Conservation (phyloP, 2,329 filamentous ascomycete species). For the Epichloe hybrida region DNA sequence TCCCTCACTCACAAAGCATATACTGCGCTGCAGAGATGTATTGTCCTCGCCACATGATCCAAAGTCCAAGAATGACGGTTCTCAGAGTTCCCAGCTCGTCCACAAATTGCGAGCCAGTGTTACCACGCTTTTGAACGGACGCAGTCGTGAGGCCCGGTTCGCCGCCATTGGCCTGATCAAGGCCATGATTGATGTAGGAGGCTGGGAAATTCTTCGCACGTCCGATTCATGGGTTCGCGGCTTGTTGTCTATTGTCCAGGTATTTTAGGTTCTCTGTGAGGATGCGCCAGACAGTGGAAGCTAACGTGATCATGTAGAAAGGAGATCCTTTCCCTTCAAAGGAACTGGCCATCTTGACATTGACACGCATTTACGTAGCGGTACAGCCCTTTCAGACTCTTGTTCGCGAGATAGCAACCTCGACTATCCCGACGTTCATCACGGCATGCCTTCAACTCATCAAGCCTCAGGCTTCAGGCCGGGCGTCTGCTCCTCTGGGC, state of each 20-base stretch:
- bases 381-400: conserved; percentile 74
- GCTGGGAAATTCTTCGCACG: conserved; percentile 66
- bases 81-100: conserved; percentile 55
- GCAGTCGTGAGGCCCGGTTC: conserved; percentile 61
- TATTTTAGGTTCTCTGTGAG: conserved; percentile 19
- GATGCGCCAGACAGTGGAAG: not conserved
- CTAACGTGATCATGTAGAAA: conserved; percentile 39
- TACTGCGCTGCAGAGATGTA: conserved; percentile 42
- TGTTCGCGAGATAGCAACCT: conserved; percentile 76
- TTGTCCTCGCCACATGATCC: conserved; percentile 51
- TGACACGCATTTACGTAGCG: conserved; percentile 73
- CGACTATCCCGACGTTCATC: conserved; percentile 62
- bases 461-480: conserved; percentile 26
- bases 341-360: conserved; percentile 59
- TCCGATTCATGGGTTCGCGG: conserved; percentile 63
- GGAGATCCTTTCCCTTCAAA: conserved; percentile 63
- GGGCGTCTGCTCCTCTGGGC: conserved; percentile 22
- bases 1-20: conserved; percentile 51
- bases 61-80: conserved; percentile 44
- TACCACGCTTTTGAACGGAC: conserved; percentile 64
- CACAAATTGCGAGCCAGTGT: conserved; percentile 74
- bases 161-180: conserved; percentile 69
- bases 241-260: conserved; percentile 61
- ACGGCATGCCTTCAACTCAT: conserved; percentile 57
- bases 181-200: conserved; percentile 66